Conservation (phyloP, 2,329 filamentous ascomycete genomes). For the Colletotrichum kahawae region DNA sequence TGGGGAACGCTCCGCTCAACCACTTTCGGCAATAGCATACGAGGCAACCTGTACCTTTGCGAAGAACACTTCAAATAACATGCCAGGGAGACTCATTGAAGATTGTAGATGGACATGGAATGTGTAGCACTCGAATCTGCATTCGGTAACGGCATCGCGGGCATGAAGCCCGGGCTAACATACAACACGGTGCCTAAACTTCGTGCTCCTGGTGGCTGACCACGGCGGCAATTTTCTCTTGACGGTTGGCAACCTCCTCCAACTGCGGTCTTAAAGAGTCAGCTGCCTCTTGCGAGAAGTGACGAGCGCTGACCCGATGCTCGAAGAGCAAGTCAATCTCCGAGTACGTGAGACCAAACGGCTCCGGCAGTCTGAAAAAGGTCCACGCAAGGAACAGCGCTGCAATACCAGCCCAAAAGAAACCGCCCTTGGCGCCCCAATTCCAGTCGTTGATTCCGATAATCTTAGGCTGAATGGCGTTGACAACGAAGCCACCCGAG, state of each 20-base stretch:
- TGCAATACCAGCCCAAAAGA: constrained; percentile 34
- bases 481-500: constrained; percentile 42
- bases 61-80: neutral
- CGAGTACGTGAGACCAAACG: constrained; percentile 28
- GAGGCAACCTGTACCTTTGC: neutral
- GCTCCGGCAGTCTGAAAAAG: constrained; percentile 34
- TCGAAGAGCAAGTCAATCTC: constrained; percentile 32
- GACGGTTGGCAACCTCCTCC: constrained; percentile 22
- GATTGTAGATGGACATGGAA: neutral
- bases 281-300: constrained; percentile 20
- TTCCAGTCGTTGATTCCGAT: constrained; percentile 28
- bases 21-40: neutral
- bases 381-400: constrained; percentile 32
- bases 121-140: neutral
- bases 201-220: constrained; percentile 17
- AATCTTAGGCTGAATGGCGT: constrained; percentile 23
- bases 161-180: neutral
- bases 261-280: constrained; percentile 19
- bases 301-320: constrained; percentile 23
- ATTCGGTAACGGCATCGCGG: neutral
- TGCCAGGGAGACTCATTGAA: neutral
- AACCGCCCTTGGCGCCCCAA: constrained; percentile 33
- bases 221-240: constrained; percentile 13
- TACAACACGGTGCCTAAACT: neutral
- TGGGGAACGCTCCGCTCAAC: neutral